Conservation (phyloP, 2,329 filamentous ascomycete genomes). For the Aphanoascus verrucosus region DNA sequence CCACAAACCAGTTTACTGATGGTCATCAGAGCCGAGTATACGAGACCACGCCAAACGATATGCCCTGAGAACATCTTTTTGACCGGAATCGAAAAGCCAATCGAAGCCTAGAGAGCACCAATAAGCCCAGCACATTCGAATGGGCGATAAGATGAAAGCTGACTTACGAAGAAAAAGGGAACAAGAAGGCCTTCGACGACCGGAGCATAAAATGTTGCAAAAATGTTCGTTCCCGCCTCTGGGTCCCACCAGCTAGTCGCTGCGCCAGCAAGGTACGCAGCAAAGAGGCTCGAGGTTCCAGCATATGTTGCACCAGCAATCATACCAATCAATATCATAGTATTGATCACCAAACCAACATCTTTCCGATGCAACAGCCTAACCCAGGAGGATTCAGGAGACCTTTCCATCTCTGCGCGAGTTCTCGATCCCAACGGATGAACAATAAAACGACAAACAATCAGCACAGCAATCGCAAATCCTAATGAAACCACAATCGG, state of each 20-base stretch:
- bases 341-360: background rate
- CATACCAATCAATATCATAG: conserved; percentile 35
- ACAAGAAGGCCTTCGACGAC: background rate
- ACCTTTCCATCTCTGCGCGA: too few species aligned
- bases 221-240: conserved; percentile 19
- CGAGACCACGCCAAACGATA: conserved; percentile 60
- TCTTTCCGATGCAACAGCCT: background rate
- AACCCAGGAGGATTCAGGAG: too few species aligned
- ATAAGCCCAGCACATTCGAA: background rate
- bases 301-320: conserved; percentile 43
- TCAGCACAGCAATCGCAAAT: conserved; percentile 15
- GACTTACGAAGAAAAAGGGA: background rate
- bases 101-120: conserved; percentile 22
- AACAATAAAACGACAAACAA: conserved; percentile 22
- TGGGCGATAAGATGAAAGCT: background rate
- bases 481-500: conserved; percentile 33
- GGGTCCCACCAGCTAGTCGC: conserved; percentile 33
- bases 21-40: conserved; percentile 62
- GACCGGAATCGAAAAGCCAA: conserved; percentile 71
- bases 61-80: conserved; percentile 53
- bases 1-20: conserved; percentile 52
- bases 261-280: conserved; percentile 48
- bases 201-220: background rate
- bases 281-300: conserved; percentile 47
- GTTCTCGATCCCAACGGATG: conserved; percentile 10